Percentiles rank a stretch among this genome's conserved stretches.
Conservation (phyloP, 2,329 filamentous ascomycete genomes). For the Fusarium nelsonii region DNA sequence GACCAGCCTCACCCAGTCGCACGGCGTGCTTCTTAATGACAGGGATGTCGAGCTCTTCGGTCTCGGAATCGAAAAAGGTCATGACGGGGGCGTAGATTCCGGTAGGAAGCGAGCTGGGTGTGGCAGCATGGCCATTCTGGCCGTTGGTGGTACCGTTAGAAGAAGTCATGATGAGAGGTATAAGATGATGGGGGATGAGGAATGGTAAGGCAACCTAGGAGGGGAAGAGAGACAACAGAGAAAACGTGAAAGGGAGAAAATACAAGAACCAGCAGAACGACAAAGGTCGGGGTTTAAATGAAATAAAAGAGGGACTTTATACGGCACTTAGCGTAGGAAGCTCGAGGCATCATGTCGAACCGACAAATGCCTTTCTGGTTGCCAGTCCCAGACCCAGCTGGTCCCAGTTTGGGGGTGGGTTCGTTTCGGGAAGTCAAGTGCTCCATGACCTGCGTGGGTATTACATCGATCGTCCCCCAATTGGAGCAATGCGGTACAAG, state of each 20-base stretch:
- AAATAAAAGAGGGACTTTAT: constrained; percentile 44
- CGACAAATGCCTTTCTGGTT: constrained; percentile 31
- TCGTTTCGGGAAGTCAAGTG: constrained; percentile 47
- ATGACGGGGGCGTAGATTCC: constrained; percentile 91
- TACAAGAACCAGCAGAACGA: constrained; percentile 19
- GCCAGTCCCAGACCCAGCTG: constrained; percentile 9
- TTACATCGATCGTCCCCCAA: constrained; percentile 46
- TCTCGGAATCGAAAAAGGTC: constrained; percentile 88
- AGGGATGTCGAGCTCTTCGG: constrained; percentile 85
- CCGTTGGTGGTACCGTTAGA: constrained; percentile 41
- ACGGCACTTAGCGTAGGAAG: constrained; percentile 29
- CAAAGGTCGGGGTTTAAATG: constrained; percentile 28
- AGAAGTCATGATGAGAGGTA: constrained; percentile 45
- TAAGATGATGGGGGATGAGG: neutral
- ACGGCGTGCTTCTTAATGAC: constrained; percentile 84
- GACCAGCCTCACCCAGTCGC: constrained; percentile 80
- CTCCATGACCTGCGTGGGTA: constrained; percentile 40
- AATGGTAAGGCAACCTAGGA: neutral
- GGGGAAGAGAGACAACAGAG: constrained; percentile 11
- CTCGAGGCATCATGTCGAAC: constrained; percentile 30
- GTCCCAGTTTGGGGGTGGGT: constrained; percentile 48
- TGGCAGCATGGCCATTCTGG: constrained; percentile 46
- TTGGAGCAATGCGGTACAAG: constrained; percentile 38
- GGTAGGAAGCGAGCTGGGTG: constrained; percentile 73
- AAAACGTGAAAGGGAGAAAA: constrained; percentile 17